phyloP scores from a whole-genome alignment of 202 grass and related monocot species.

The Dendrocalamus latiflorus region DNA sequence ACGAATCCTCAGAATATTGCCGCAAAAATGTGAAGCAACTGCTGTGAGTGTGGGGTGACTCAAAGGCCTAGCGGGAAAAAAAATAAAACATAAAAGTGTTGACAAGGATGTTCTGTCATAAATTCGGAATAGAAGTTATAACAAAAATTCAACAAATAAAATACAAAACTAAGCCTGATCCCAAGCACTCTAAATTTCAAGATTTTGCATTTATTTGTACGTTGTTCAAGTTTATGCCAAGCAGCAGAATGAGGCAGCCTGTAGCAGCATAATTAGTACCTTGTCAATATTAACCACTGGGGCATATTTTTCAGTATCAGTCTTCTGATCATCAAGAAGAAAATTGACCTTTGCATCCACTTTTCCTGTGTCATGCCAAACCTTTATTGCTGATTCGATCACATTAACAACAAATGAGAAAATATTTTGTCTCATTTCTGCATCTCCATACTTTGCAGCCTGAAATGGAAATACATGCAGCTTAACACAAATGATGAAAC shows the following conservation, averaged over 20 bases:
- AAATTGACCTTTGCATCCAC: conserved; percentile 70
- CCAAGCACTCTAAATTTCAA: not conserved
- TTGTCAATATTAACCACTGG: conserved; percentile 87
- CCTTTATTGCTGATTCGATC: conserved; percentile 68
- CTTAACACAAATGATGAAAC: not conserved
- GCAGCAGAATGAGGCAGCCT: not conserved
- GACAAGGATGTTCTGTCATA: not conserved
- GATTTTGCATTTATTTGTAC: not conserved
- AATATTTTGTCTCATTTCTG: conserved; percentile 35
- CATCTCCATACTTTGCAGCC: conserved; percentile 58
- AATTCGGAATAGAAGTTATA: not conserved
- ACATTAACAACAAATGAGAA: conserved; percentile 69
- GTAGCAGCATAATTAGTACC: conserved; percentile 46
- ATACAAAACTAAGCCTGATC: not conserved
- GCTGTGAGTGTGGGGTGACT: conserved; percentile 81
- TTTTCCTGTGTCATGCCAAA: conserved; percentile 72
- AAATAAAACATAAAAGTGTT: not conserved
- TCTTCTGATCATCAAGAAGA: conserved; percentile 85
- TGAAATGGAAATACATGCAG: conserved; percentile 23
- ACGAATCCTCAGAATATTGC: conserved; percentile 72
- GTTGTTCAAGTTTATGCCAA: not conserved
- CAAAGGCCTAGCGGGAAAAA: conserved; percentile 72
- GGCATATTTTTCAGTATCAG: too few species aligned
- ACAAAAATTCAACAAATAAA: not conserved
- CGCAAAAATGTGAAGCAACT: conserved; percentile 73